Evolutionary conservation across 1,284 basidiomycete genomes (phyloP).

Genomic region (Fomitopsis pinicola): DNA sequence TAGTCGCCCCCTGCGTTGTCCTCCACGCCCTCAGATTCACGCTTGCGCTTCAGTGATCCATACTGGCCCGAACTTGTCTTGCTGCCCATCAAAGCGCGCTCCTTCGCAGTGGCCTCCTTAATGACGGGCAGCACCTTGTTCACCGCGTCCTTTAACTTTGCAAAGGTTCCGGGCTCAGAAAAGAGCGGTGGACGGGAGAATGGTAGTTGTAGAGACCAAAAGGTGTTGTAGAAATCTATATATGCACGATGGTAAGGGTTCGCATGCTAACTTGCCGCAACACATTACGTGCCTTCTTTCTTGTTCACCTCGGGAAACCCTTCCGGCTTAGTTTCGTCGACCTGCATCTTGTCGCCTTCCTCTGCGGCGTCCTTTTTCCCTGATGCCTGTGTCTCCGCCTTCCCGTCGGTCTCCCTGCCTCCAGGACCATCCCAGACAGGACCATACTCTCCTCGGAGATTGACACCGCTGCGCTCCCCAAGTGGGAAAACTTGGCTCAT

Average conservation of each 20-base stretch:
- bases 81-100: constrained; percentile 78
- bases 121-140: constrained; percentile 72
- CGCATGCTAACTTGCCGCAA: constrained; percentile 2
- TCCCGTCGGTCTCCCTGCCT: constrained; percentile 27
- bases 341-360: constrained; percentile 31
- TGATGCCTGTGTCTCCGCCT: constrained; percentile 20
- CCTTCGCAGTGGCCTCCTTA: constrained; percentile 79
- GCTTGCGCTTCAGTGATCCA: constrained; percentile 56
- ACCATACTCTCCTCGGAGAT: constrained; percentile 82
- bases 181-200: constrained; percentile 72
- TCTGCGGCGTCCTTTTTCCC: constrained; percentile 27
- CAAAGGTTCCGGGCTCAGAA: constrained; percentile 47
- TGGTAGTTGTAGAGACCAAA: constrained; percentile 80
- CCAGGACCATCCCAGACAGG: constrained; percentile 73
- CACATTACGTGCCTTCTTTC: constrained; percentile 53
- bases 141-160: constrained; percentile 64
- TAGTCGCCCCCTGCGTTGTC: constrained; percentile 57
- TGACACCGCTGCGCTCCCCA: constrained; percentile 87
- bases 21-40: constrained; percentile 49
- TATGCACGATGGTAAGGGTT: not conserved
- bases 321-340: constrained; percentile 41
- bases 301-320: constrained; percentile 20
- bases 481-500: constrained; percentile 83
- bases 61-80: constrained; percentile 35
- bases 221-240: constrained; percentile 76